These are phyloP conservation scores for Rubroboletus pulcherrimus DNA, from an alignment of 768 basidiomycete species.

Conservation along the genomic window DNA sequence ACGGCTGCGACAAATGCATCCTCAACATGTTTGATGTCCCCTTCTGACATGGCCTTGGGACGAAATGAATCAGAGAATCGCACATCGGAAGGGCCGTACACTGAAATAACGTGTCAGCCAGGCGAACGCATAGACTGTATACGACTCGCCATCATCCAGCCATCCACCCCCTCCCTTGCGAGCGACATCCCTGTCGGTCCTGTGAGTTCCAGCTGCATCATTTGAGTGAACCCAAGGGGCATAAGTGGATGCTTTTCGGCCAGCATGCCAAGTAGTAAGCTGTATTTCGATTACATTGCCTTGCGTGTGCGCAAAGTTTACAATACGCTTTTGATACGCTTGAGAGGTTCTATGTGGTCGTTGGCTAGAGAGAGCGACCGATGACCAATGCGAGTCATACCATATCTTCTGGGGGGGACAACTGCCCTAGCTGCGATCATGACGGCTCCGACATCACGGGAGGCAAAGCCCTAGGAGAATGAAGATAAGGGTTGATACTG, in stretches of 20 bases:
- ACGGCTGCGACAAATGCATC: conserved; percentile 57
- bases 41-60: conserved; percentile 57
- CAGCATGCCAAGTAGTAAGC: conserved; percentile 73
- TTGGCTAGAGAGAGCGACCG: conserved; percentile 39
- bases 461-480: conserved; percentile 51
- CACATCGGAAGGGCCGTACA: conserved; percentile 57
- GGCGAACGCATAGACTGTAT: not conserved
- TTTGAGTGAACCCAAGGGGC: conserved; percentile 61
- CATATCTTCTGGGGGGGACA: conserved; percentile 69
- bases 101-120: conserved; percentile 32
- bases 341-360: conserved; percentile 65
- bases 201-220: conserved; percentile 32
- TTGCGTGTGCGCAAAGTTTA: conserved; percentile 69
- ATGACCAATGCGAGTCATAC: conserved; percentile 25
- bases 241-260: conserved; percentile 64
- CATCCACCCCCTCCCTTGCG: conserved; percentile 59
- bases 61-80: conserved; percentile 49
- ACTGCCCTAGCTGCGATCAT: conserved; percentile 74
- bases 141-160: conserved; percentile 53
- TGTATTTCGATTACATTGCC: conserved; percentile 74
- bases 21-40: conserved; percentile 53
- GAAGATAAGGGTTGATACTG: not conserved
- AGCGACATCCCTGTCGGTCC: conserved; percentile 34
- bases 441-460: conserved; percentile 67
- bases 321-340: conserved; percentile 68